These are phyloP conservation scores for Solanum hybrid DNA, from an alignment of 305 asterid genomes.

Conservation along the genomic window DNA sequence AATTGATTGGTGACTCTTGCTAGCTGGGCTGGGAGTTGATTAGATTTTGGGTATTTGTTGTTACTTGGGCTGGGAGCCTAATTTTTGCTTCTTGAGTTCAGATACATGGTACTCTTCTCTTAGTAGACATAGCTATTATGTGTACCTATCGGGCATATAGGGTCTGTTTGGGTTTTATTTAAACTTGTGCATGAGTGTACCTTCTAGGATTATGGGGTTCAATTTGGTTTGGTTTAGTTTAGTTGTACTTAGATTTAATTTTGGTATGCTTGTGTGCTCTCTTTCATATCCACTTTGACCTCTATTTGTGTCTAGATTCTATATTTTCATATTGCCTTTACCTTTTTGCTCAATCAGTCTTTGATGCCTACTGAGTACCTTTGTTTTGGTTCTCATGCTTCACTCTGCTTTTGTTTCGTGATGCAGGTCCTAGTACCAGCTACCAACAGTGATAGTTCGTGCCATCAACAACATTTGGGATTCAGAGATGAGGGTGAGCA, in stretches of 20 bases:
- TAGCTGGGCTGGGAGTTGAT: background rate
- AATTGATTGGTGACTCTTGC: background rate
- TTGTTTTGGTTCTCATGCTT: background rate
- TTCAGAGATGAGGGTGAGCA: background rate
- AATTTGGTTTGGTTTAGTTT: background rate
- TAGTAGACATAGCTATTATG: background rate
- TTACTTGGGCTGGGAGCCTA: background rate
- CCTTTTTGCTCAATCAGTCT: background rate
- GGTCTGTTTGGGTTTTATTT: background rate
- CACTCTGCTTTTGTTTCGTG: background rate
- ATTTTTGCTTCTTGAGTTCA: background rate
- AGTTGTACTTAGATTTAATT: background rate
- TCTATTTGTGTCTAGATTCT: background rate
- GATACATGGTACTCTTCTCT: background rate
- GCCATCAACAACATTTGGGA: background rate
- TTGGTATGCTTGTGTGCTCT: background rate
- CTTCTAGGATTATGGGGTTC: background rate
- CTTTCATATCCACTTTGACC: background rate
- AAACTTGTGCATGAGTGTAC: background rate
- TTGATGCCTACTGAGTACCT: background rate
- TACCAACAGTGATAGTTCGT: background rate
- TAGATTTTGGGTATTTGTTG: background rate
- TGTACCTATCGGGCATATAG: background rate
- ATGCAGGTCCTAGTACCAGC: background rate
- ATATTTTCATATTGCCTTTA: background rate